Evolutionary conservation across 169 alveolate species (phyloP).

Genomic region (Plasmodium malariae): DNA sequence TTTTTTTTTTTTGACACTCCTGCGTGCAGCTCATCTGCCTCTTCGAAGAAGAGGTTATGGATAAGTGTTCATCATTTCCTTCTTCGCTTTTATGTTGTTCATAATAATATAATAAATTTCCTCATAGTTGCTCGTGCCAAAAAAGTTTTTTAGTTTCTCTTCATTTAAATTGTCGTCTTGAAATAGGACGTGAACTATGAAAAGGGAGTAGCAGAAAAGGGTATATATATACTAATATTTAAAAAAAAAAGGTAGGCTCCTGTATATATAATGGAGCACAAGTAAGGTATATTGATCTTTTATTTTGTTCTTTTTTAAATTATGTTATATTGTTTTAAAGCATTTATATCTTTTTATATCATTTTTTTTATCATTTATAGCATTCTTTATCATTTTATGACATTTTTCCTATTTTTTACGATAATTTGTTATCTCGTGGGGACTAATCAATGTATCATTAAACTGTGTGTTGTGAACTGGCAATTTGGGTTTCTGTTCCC

Average conservation of each 20-base stretch:
- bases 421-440: constrained; percentile 64
- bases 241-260: no score
- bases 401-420: constrained; percentile 8
- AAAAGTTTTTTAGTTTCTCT: constrained; percentile 39
- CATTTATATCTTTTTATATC: no score
- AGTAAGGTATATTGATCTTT: no score
- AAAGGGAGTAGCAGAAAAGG: background rate
- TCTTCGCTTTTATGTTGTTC: constrained; percentile 45
- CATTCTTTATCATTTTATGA: no score
- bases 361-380: no score
- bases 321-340: no score
- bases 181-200: constrained; percentile 34
- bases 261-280: no score
- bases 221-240: background rate
- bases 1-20: background rate
- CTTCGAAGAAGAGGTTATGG: background rate
- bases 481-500: constrained; percentile 51
- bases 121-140: constrained; percentile 57
- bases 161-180: constrained; percentile 43
- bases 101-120: constrained; percentile 57
- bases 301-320: no score
- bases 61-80: constrained; percentile 11
- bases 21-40: background rate
- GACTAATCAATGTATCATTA: constrained; percentile 63
- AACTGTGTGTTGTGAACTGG: constrained; percentile 28